Evolutionary conservation across 2,329 filamentous ascomycete genomes (phyloP), one percentile per base, ranked within the genome.

Genomic region (Plenodomus tracheiphilus): DNA sequence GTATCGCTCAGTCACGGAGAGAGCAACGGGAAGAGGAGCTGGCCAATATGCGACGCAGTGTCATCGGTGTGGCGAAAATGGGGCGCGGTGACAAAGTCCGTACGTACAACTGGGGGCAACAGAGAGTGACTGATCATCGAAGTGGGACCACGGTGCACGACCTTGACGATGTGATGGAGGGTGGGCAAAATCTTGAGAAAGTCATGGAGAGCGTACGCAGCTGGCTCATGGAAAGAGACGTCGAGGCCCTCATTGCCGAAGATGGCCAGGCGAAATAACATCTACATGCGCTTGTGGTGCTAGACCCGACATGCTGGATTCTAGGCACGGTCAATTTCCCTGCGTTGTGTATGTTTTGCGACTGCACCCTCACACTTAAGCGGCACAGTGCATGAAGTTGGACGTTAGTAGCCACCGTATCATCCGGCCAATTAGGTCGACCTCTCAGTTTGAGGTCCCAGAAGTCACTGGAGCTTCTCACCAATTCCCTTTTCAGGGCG

Each of bases 61-160:
- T 91, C 3, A 82, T 96, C 55, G 85, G 89, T 59, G 85, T 91
- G 47, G 87, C 80, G 7, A 82, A 87, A 64, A 92, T 94, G 76
- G 94, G 92, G 5, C 82, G 94, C 36, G 90, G 90, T 39, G 91
- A 97, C 76, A 99, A 99, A 77, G 87, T 99, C 49, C 81, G 92
- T 52, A 97, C 92, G 0, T 97, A 97, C 73, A 96, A 97, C 71
- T 88, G 79, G 71, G 78, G 79, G 3, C 85, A 89, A 71, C 86
- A 91, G 72, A 80, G 92, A 37, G 92, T 94, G 58, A 96, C 92
- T 1, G 92, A 97, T 66, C 92, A 97, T 73, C 81, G 92, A 35
- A 90, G 87, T 62, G 90, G 88, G 0, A 70, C 88, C 34, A 92
- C 92, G 47, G 81, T 91, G 13, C 85, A 93, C 68, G 89, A 92